A percentile compares a stretch with the other conserved stretches of the same genome.
phyloP scores from a whole-genome alignment of 768 basidiomycete genomes.

The Tylopilus vinaceipallidus region DNA sequence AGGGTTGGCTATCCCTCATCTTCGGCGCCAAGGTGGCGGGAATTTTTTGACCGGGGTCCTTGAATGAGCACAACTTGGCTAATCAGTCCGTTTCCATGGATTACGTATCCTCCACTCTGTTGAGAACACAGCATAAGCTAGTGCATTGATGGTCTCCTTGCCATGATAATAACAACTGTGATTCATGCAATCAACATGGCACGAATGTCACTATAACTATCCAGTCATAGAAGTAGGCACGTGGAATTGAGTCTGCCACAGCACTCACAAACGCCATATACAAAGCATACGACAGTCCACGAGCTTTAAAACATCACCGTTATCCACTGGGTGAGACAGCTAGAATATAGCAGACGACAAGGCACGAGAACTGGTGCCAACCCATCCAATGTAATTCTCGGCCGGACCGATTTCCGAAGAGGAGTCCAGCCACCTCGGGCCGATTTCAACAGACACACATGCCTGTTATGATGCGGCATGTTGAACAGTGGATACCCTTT shows the following conservation, averaged over 20 bases:
- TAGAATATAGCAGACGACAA: background rate
- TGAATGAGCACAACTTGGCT: background rate
- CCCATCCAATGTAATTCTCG: background rate
- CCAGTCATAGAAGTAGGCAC: background rate
- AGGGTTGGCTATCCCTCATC: background rate
- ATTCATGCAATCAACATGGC: too few species aligned
- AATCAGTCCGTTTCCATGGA: background rate
- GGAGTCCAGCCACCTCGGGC: background rate
- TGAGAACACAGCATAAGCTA: background rate
- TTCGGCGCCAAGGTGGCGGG: conserved; percentile 2
- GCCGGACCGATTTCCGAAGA: background rate
- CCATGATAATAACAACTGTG: too few species aligned
- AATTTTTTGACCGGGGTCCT: background rate
- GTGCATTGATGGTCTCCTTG: too few species aligned
- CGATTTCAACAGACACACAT: background rate
- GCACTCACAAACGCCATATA: background rate
- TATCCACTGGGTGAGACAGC: background rate
- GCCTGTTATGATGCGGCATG: background rate
- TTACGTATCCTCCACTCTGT: background rate
- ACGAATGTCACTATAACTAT: too few species aligned
- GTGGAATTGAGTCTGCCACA: background rate
- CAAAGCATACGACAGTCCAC: background rate
- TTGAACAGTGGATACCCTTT: background rate
- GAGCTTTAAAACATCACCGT: background rate
- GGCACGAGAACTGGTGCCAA: background rate